A percentile compares a stretch with the other conserved stretches of the same genome.
phyloP scores from a whole-genome alignment of 495 filamentous ascomycete genomes.

The Opeltia flavorubescens region DNA sequence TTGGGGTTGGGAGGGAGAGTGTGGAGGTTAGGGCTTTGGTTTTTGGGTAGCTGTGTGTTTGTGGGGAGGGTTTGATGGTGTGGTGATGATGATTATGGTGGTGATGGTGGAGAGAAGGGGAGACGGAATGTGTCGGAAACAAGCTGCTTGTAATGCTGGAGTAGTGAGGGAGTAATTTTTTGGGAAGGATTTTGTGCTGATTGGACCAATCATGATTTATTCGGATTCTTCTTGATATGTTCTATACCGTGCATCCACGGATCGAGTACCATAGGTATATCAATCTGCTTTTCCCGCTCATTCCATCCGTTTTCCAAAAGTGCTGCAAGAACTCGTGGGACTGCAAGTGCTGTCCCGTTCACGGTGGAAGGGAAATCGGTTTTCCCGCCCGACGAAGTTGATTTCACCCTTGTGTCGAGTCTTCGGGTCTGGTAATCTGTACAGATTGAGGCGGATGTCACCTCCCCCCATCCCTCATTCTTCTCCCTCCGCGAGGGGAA shows the following conservation, averaged over 20 bases:
- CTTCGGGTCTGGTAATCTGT: slow-evolving; percentile 87
- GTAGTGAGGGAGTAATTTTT: too few species aligned
- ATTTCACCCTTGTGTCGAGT: slow-evolving; percentile 53
- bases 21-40: slow-evolving; percentile 80
- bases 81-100: too few species aligned
- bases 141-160: too few species aligned
- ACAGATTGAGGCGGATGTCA: slow-evolving; percentile 80
- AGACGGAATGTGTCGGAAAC: too few species aligned
- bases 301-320: slow-evolving; percentile 91
- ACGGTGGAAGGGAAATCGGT: slow-evolving; percentile 64
- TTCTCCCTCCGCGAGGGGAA: slow-evolving; percentile 68
- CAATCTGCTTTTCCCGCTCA: slow-evolving; percentile 45
- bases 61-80: not conserved
- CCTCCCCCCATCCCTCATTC: slow-evolving; percentile 83
- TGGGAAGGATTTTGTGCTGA: too few species aligned
- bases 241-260: slow-evolving; percentile 70
- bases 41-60: slow-evolving; percentile 43
- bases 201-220: not conserved
- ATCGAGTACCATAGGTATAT: slow-evolving; percentile 59
- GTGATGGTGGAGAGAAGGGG: not conserved
- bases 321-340: slow-evolving; percentile 78
- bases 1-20: slow-evolving; percentile 55
- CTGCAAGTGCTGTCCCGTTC: slow-evolving; percentile 87
- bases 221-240: slow-evolving; percentile 37
- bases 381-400: slow-evolving; percentile 17